Evolutionary conservation across 2,329 filamentous ascomycete genomes (phyloP), one percentile per base, ranked within the genome.

Genomic region (Pseudocercospora pini-densiflorae): DNA sequence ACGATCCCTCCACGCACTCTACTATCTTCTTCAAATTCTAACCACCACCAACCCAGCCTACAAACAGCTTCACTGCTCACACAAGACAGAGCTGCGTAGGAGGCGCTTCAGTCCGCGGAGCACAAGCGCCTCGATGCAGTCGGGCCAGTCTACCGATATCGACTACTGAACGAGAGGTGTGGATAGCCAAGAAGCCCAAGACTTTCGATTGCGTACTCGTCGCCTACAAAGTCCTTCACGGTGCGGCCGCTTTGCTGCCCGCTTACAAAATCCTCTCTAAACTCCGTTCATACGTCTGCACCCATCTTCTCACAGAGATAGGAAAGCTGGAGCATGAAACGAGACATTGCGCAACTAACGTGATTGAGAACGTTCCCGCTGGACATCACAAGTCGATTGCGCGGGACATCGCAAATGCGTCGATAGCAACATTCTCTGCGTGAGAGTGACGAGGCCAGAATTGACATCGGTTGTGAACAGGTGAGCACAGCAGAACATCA

Each of bases 1-100:
- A 78, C 76, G 58, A 74, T 77, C 62, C 69, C 45, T 31, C 10
- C 10, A 10, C 2, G 2, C 10, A 54, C 51, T 54, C 51, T 40
- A n/a, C 36, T 16, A n/a, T 40, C 4, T n/a, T 9, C 36, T n/a
- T 1, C 51, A 31, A 7, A 24, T 24, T 10, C 5, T 5, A 9
- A 27, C 7, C 51, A 29, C 3, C 51, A 54, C 24, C 49, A 29
- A 5, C 51, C 6, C 24, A 1, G 51, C 51, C 21, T 24, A n/a
- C 21, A 54, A 27, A 23, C 24, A 27, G 12, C 51, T n/a, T n/a
- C 14, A n/a, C 2, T 54, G 21, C 21, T 31, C 24, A 27, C 51
- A 29, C 21, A 54, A 54, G 29, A n/a, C 3, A 29, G 45, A 21
- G 19, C 45, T 49, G 45, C 45, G 16, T 47, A 47, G 45, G 8